phyloP scores from a whole-genome alignment of 768 basidiomycete genomes.

The Cantharellus cinnabarinus region DNA sequence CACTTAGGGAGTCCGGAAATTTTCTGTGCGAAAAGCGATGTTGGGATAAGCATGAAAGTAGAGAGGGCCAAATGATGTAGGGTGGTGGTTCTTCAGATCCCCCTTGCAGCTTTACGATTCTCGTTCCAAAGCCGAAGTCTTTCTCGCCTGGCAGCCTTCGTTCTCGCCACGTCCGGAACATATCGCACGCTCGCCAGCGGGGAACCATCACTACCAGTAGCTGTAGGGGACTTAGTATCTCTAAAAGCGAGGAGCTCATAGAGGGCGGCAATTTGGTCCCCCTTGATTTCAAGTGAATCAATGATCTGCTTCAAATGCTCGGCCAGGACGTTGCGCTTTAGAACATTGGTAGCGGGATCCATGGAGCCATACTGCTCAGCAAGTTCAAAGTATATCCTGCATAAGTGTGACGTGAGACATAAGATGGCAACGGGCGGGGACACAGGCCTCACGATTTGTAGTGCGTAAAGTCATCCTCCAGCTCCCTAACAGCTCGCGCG shows the following conservation, averaged over 20 bases:
- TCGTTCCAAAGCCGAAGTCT: too few species aligned
- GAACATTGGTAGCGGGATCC: conserved; percentile 63
- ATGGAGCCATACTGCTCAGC: conserved; percentile 85
- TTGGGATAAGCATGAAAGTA: too few species aligned
- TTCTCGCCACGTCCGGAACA: conserved; percentile 7
- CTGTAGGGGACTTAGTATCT: background rate
- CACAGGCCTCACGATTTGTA: conserved; percentile 59
- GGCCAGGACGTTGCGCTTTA: conserved; percentile 69
- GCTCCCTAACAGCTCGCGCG: conserved; percentile 57
- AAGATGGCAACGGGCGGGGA: background rate
- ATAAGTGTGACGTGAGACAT: background rate
- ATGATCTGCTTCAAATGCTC: conserved; percentile 81
- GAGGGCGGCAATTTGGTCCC: conserved; percentile 82
- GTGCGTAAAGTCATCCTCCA: conserved; percentile 89
- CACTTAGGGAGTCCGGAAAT: too few species aligned
- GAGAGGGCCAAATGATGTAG: too few species aligned
- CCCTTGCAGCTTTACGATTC: too few species aligned
- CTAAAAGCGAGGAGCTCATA: conserved; percentile 45
- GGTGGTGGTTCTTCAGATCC: too few species aligned
- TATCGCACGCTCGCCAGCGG: too few species aligned
- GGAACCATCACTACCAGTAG: too few species aligned
- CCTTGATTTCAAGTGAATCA: conserved; percentile 82
- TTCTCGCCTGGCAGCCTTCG: conserved; percentile 9
- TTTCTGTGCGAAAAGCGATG: too few species aligned
- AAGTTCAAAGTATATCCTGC: conserved; percentile 72